Conservation (phyloP, 2,329 filamentous ascomycete species). For the Clarireedia paspali region DNA sequence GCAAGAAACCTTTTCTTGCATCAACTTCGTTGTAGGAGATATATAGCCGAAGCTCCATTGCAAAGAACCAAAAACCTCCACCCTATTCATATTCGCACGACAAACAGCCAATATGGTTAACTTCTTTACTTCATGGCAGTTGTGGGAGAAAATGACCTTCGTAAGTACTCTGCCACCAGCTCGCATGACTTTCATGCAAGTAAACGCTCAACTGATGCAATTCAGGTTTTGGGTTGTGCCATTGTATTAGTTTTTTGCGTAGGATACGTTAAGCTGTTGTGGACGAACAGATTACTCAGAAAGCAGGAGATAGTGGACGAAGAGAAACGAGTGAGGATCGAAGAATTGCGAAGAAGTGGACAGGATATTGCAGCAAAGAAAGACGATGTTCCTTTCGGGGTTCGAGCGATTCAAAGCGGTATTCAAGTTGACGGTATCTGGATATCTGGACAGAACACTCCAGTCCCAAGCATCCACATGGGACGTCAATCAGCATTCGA, state of each 20-base stretch:
- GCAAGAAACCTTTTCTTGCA: not conserved
- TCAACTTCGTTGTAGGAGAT: not conserved
- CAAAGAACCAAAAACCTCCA: not conserved
- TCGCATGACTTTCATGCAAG: not conserved
- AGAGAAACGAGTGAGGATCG: constrained; percentile 49
- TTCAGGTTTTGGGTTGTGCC: constrained; percentile 61
- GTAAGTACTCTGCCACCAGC: constrained; percentile 45
- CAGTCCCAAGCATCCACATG: constrained; percentile 18
- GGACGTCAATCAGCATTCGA: constrained; percentile 11
- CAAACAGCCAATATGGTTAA: constrained; percentile 19
- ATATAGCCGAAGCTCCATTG: not conserved
- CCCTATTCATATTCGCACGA: not conserved
- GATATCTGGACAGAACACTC: constrained; percentile 37
- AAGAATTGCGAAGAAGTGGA: constrained; percentile 48
- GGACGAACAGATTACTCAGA: constrained; percentile 46
- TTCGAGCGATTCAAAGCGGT: constrained; percentile 76
- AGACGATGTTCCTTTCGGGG: constrained; percentile 73
- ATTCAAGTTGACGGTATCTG: constrained; percentile 81
- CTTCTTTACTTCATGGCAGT: constrained; percentile 64
- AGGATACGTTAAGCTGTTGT: constrained; percentile 61
- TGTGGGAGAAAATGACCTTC: constrained; percentile 89
- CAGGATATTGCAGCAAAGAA: constrained; percentile 28
- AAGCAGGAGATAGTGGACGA: constrained; percentile 59
- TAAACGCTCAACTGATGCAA: constrained; percentile 3
- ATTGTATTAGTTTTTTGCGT: constrained; percentile 63